These are phyloP conservation scores for Tilletia setariae DNA, from an alignment of 1,284 basidiomycete genomes.

Conservation along the genomic window DNA sequence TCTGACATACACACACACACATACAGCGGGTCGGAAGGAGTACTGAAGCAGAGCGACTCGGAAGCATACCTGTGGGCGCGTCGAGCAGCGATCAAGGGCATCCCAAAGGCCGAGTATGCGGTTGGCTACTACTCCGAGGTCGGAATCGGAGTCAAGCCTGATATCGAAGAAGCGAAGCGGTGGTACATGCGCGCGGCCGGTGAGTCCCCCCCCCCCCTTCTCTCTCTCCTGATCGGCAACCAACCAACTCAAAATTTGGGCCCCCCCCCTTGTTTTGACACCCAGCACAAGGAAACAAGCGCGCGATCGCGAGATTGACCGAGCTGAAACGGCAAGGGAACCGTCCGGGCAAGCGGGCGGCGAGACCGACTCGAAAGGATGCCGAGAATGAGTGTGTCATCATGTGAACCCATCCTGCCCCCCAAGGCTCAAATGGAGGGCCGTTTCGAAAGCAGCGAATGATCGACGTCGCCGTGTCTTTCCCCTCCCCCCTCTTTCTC, in stretches of 20 bases:
- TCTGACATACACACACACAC: too few species aligned
- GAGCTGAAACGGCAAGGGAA: constrained; percentile 61
- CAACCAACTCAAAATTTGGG: neutral
- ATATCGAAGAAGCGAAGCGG: constrained; percentile 89
- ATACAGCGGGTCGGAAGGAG: constrained; percentile 66
- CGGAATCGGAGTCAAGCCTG: constrained; percentile 93
- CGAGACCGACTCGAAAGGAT: constrained; percentile 41
- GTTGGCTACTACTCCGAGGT: constrained; percentile 88
- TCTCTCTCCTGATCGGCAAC: too few species aligned
- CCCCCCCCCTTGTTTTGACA: neutral
- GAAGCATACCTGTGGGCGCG: constrained; percentile 75
- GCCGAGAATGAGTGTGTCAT: constrained; percentile 44
- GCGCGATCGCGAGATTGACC: constrained; percentile 88
- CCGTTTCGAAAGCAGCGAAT: too few species aligned
- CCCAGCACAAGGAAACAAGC: constrained; percentile 85
- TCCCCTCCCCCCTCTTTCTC: neutral
- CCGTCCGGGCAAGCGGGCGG: constrained; percentile 32
- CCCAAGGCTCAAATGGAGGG: neutral
- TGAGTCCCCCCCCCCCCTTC: constrained; percentile 16
- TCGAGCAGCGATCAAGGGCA: constrained; percentile 56
- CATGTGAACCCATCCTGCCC: constrained; percentile 23
- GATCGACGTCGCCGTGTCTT: too few species aligned
- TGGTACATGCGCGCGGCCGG: constrained; percentile 83
- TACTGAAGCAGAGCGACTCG: constrained; percentile 92
- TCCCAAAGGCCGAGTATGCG: constrained; percentile 69